Percentiles rank a stretch among this genome's conserved stretches.
Conservation (phyloP, 2,329 filamentous ascomycete species). For the Nemania sp. region DNA sequence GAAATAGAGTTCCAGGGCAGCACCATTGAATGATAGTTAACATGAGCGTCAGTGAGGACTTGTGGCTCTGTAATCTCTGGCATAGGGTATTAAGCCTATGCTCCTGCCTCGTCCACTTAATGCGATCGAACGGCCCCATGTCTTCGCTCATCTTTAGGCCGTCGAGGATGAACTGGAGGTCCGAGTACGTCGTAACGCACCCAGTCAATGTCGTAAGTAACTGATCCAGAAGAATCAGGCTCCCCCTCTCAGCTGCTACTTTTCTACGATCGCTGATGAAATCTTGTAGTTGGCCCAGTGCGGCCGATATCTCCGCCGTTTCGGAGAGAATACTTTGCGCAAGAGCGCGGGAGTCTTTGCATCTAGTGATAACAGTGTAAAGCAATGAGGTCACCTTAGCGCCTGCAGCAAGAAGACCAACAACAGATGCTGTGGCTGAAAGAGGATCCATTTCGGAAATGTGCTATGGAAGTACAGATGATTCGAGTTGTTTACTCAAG, state of each 20-base stretch:
- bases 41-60: slow-evolving; percentile 22
- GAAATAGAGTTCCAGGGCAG: neutral
- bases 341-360: neutral
- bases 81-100: neutral
- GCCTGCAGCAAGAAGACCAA: slow-evolving; percentile 12
- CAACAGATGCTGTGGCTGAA: slow-evolving; percentile 17
- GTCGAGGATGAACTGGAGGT: slow-evolving; percentile 8
- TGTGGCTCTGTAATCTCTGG: slow-evolving; percentile 14
- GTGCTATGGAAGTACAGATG: no score
- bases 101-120: slow-evolving; percentile 19
- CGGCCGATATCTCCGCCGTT: slow-evolving; percentile 19
- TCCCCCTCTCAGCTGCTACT: slow-evolving; percentile 1
- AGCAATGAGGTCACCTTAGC: slow-evolving; percentile 3
- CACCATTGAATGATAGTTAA: slow-evolving; percentile 28
- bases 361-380: neutral
- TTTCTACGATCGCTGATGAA: slow-evolving; percentile 6
- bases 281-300: slow-evolving; percentile 8
- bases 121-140: slow-evolving; percentile 10
- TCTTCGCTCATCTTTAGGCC: slow-evolving; percentile 11
- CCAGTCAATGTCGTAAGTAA: slow-evolving; percentile 15
- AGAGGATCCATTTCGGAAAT: slow-evolving; percentile 12
- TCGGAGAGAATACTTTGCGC: slow-evolving; percentile 13
- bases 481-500: no score
- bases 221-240: slow-evolving; percentile 11
- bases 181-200: slow-evolving; percentile 24